Evolutionary conservation across 129 eudicot species (phyloP), one percentile per base, ranked within the genome.

Genomic region (Flaveria ramosissima): DNA sequence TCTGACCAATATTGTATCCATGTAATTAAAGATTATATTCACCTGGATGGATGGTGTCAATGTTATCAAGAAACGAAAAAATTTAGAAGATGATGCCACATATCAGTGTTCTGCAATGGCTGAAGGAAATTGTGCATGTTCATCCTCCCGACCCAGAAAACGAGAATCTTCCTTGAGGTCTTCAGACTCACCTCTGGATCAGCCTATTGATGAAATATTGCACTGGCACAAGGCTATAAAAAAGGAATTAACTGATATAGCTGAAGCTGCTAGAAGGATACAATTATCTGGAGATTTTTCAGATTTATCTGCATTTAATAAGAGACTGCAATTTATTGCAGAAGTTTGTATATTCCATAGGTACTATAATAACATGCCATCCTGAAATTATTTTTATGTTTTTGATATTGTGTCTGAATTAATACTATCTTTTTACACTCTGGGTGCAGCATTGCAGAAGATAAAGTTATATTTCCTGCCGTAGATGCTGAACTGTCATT

Each of bases 331-430:
- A 62, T 94, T 94, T 48, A 94, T 94, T 77, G 97, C 98, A 1
- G 98, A 94, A 91, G 98, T 94, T 74, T 94, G 97, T 75, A 89
- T 94, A 72, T 94, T 94, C 75, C 98, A 94, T 80, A 94, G 98
- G 98, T 90, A 88, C 68, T 13, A 36, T 51, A 56, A 67, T 9
- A 55, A 4, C 50, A 16, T 16, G 24, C 23, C 43, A 26, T 23
- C 42, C 15, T 42, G 27, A 16, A 21, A 41, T 36, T 39, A 56
- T 20, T 32, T 73, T 57, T 1, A 17, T 57, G 55, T 56, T 36
- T 73, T 12, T 52, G 73, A 50, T 72, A 39, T 21, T 71, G 64
- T 14, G 56, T 36, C 62, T 36, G 59, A 9, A 21, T 52, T 53
- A 17, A 61, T 81, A 79, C 24, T 56, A 76, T 50, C 36, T 80